phyloP scores from a whole-genome alignment of 148 eudicot species.

The Simmondsia chinensis region DNA sequence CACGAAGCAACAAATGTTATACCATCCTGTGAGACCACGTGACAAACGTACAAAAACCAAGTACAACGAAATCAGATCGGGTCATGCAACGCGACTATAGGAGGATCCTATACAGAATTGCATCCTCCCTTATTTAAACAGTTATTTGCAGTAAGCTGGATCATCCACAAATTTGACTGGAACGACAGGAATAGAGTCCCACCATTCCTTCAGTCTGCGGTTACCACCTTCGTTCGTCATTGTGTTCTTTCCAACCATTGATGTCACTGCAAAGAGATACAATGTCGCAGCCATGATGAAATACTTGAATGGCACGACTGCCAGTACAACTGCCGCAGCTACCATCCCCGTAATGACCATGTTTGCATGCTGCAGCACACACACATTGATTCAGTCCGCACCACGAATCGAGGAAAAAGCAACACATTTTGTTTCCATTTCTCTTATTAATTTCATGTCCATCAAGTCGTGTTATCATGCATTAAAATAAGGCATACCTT shows the following conservation, averaged over 20 bases:
- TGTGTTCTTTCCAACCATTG: conserved; percentile 25
- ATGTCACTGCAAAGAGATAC: conserved; percentile 30
- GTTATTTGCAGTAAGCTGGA: conserved; percentile 6
- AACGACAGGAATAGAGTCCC: conserved; percentile 83
- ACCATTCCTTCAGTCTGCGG: conserved; percentile 74
- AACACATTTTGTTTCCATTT: too few relatives aligned
- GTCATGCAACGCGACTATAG: too few relatives aligned
- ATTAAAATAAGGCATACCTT: conserved; percentile 44
- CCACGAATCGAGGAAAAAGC: too few relatives aligned
- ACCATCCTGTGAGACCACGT: too few relatives aligned
- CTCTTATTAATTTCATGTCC: too few relatives aligned
- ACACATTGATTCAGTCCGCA: too few relatives aligned
- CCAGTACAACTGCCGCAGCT: conserved; percentile 38
- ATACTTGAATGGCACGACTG: conserved; percentile 57
- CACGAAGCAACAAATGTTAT: too few relatives aligned
- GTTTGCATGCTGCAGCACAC: conserved; percentile 56
- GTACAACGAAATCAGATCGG: too few relatives aligned
- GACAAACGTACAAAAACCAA: too few relatives aligned
- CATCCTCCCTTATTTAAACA: too few relatives aligned
- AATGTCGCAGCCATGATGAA: conserved; percentile 35
- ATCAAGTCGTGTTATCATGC: too few relatives aligned
- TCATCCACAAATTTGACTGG: conserved; percentile 54
- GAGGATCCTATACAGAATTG: too few relatives aligned
- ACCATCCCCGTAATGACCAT: conserved; percentile 37
- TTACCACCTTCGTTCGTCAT: conserved; percentile 33